A percentile compares a stretch with the other conserved stretches of the same genome.
These are phyloP conservation scores for Lodderomyces orthopsilosis DNA, from an alignment of 1,139 yeast genomes.

Conservation along the genomic window DNA sequence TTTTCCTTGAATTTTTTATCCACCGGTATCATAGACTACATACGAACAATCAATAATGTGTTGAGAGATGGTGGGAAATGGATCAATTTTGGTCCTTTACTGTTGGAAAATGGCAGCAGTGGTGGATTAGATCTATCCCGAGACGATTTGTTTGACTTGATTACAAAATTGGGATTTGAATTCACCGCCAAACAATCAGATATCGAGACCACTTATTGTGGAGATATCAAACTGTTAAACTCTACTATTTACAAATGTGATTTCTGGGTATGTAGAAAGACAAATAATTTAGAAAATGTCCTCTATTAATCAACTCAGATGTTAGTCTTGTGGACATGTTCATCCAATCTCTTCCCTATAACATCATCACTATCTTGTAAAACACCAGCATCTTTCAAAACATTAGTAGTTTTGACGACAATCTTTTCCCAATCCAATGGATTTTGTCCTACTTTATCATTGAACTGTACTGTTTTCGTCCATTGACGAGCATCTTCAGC, in stretches of 20 bases:
- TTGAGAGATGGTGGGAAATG: constrained; percentile 60
- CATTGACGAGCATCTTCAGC: constrained; percentile 75
- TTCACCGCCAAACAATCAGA: constrained; percentile 40
- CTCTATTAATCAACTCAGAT: background rate
- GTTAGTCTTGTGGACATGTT: constrained; percentile 21
- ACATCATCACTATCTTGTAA: constrained; percentile 38
- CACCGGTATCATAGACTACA: constrained; percentile 65
- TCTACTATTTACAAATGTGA: constrained; percentile 63
- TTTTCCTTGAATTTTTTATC: constrained; percentile 77
- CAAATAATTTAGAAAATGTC: constrained; percentile 1
- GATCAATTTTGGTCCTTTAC: constrained; percentile 82
- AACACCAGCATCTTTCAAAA: constrained; percentile 64
- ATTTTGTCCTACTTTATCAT: constrained; percentile 38
- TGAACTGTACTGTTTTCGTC: constrained; percentile 73
- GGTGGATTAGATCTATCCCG: constrained; percentile 64
- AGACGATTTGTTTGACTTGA: constrained; percentile 54
- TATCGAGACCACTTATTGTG: constrained; percentile 54
- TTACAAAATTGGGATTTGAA: constrained; percentile 53
- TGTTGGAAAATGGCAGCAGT: constrained; percentile 42
- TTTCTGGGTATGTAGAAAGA: constrained; percentile 61
- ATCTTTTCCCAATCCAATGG: constrained; percentile 51
- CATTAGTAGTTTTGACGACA: constrained; percentile 55
- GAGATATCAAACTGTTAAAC: constrained; percentile 53
- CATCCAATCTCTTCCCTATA: constrained; percentile 29
- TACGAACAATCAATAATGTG: constrained; percentile 54